Evolutionary conservation across 495 filamentous ascomycete species (phyloP).

Genomic region (Cryomyces minteri): DNA sequence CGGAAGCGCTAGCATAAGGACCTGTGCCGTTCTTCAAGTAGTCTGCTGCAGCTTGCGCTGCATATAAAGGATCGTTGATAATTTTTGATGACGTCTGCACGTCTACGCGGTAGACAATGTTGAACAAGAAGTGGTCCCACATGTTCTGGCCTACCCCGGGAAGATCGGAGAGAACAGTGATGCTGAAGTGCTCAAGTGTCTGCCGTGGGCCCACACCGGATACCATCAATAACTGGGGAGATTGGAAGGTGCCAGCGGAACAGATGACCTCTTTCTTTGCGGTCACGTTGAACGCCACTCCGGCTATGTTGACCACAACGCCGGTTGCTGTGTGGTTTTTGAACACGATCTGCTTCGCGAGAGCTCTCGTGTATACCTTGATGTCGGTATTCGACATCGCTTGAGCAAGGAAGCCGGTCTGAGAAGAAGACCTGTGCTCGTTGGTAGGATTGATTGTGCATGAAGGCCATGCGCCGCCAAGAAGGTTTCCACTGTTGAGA

Average conservation of each 20-base stretch:
- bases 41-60: conserved; percentile 4
- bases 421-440: conserved; percentile 8
- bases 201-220: conserved; percentile 14
- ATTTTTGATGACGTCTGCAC: conserved; percentile 10
- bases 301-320: conserved; percentile 16
- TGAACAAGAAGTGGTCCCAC: conserved; percentile 22
- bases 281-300: conserved; percentile 18
- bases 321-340: conserved; percentile 18
- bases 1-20: conserved; percentile 24
- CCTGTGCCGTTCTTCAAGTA: conserved; percentile 18
- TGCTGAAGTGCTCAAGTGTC: conserved; percentile 8
- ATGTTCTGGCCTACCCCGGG: conserved; percentile 35
- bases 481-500: conserved; percentile 19
- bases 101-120: conserved; percentile 3
- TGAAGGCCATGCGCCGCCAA: conserved; percentile 14
- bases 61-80: conserved; percentile 21
- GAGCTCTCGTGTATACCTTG: conserved; percentile 15
- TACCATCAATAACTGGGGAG: conserved; percentile 17
- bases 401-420: conserved; percentile 8
- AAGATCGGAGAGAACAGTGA: conserved; percentile 21
- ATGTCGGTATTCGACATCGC: conserved; percentile 12
- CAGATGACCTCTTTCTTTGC: conserved; percentile 20
- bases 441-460: conserved; percentile 12
- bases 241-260: conserved; percentile 17
- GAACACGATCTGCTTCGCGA: conserved; percentile 23